Conservation (phyloP, 495 filamentous ascomycete genomes). For the Acidiella bohemica region DNA sequence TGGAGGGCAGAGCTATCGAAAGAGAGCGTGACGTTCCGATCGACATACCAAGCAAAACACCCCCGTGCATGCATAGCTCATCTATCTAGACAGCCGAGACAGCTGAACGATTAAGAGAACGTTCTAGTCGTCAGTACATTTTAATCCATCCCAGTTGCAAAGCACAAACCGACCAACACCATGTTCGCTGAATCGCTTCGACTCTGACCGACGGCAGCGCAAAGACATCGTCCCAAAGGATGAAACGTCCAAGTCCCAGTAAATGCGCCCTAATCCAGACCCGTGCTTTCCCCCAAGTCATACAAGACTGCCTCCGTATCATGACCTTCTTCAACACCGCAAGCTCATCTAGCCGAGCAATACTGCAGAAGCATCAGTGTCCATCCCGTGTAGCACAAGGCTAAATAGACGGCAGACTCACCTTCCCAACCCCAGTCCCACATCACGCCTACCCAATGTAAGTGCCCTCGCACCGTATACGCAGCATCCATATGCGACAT, state of each 20-base stretch:
- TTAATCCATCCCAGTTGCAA: too few species aligned
- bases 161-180: conserved; percentile 6
- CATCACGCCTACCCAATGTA: conserved; percentile 74
- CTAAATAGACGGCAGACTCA: conserved; percentile 1
- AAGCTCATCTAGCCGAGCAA: not conserved
- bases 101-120: too few species aligned
- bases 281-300: not conserved
- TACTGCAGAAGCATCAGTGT: not conserved
- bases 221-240: not conserved
- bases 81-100: too few species aligned
- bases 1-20: too few species aligned
- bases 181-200: conserved; percentile 10
- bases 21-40: too few species aligned
- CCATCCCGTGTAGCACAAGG: not conserved
- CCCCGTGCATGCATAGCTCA: too few species aligned
- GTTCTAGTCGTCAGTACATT: too few species aligned
- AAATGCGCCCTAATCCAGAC: not conserved
- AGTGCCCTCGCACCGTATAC: conserved; percentile 49
- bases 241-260: not conserved
- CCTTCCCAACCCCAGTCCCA: conserved; percentile 61
- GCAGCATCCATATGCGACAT: conserved; percentile 45
- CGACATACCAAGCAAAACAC: too few species aligned
- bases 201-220: not conserved
- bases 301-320: not conserved
- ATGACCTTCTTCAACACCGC: not conserved